Base-by-base conservation (phyloP, 371 early-diverging fungal genomes). In the Modicella reniformis region DNA sequence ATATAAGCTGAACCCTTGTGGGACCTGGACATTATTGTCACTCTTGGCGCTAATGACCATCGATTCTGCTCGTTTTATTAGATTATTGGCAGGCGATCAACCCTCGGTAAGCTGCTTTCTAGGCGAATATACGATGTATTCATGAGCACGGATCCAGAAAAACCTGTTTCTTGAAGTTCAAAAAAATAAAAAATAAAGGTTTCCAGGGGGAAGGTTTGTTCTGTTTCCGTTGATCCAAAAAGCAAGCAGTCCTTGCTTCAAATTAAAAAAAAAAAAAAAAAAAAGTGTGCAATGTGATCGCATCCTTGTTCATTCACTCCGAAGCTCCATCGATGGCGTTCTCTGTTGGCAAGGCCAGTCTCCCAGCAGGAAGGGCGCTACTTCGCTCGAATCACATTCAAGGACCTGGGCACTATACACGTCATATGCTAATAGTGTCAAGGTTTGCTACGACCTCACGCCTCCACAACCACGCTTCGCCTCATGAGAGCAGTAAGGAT, bases 111-210 rank as follows among this genome's bases (percentile, higher is more conserved):
- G 56, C 47, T 80, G 48, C 80, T 88, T 70, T 88, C 90, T 1
- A 87, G 81, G 47, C 84, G 84, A 56, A 80, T 90, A 6, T 84
- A 85, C 65, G 82, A 81, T 15, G 81, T 88, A 8, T 87, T 90
- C 51, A 85, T 80, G 74, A 75, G 80, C n/a, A 62, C 79, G 55
- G 83, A 90, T 71, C 85, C 87, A 0, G 68, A 82, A 2, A 44
- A 67, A 25, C 53, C 82, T 10, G 82, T 88, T 48, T 69, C 69
- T 10, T 67, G 60, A 60, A 53, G 44, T 34, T 25, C n/a, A n/a
- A n/a, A n/a, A n/a, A n/a, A n/a, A n/a, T n/a, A n/a, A n/a, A n/a
- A n/a, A n/a, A n/a, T n/a, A n/a, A n/a, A n/a, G n/a, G n/a, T n/a
- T n/a, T n/a, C n/a, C n/a, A n/a, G n/a, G n/a, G n/a, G n/a, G n/a